A percentile compares a stretch with the other conserved stretches of the same genome.
Evolutionary conservation across 768 basidiomycete genomes (phyloP).

Genomic region (Boletus sp.): DNA sequence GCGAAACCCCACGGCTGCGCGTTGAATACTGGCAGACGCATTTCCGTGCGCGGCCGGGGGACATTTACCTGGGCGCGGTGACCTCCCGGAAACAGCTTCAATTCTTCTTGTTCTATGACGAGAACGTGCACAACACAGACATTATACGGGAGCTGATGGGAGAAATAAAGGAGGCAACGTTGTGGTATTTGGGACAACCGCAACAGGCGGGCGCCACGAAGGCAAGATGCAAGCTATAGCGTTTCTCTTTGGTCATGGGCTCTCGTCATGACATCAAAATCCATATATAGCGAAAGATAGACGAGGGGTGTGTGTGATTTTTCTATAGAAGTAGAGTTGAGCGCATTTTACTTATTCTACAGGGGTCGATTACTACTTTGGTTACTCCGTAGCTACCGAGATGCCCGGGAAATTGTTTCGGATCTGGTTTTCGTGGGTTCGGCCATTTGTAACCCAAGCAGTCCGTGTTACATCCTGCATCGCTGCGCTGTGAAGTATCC

Average conservation of each 20-base stretch:
- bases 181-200: constrained; percentile 16
- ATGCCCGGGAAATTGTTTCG: too few relatives aligned
- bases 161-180: constrained; percentile 35
- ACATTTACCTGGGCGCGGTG: constrained; percentile 40
- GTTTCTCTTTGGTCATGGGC: neutral
- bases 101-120: constrained; percentile 39
- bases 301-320: too few relatives aligned
- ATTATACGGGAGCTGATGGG: constrained; percentile 42
- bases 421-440: too few relatives aligned
- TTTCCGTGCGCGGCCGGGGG: constrained; percentile 36
- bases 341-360: neutral
- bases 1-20: neutral
- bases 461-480: too few relatives aligned
- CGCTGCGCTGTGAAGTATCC: too few relatives aligned
- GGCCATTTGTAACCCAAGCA: too few relatives aligned
- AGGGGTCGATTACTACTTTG: too few relatives aligned
- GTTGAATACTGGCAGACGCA: constrained; percentile 9
- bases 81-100: constrained; percentile 34
- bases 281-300: neutral
- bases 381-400: too few relatives aligned
- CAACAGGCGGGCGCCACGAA: neutral
- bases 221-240: neutral
- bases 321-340: too few relatives aligned
- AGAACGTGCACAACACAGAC: constrained; percentile 38
- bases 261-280: neutral